A percentile compares a stretch with the other conserved stretches of the same genome.
Conservation (phyloP, 108 stramenopile species). For the Skeletonema potamos region DNA sequence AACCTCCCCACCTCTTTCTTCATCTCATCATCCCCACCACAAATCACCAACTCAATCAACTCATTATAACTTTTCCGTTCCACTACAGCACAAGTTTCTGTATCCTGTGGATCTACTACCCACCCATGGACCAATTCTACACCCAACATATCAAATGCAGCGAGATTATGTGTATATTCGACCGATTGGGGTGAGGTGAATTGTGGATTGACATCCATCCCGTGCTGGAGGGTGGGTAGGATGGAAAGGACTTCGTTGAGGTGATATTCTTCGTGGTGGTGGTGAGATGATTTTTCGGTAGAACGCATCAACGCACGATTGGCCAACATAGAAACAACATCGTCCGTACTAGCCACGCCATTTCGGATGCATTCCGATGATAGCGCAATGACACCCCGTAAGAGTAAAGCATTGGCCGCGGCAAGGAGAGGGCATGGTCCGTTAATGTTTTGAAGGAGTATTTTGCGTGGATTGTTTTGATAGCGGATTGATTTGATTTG, state of each 20-base stretch:
- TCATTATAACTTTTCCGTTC: constrained; percentile 89
- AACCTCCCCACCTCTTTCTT: constrained; percentile 20
- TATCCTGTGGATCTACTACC: constrained; percentile 84
- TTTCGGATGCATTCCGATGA: constrained; percentile 55
- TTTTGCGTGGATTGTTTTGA: constrained; percentile 29
- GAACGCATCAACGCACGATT: constrained; percentile 48
- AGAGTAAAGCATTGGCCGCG: constrained; percentile 89
- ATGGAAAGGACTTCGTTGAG: constrained; percentile 80
- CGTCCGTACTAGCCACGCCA: constrained; percentile 69
- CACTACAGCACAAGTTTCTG: constrained; percentile 45
- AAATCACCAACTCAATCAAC: constrained; percentile 84
- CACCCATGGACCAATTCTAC: constrained; percentile 97
- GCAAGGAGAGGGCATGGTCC: constrained; percentile 97
- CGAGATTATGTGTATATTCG: constrained; percentile 89
- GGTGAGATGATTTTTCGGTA: neutral
- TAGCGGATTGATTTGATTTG: constrained; percentile 33
- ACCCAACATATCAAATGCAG: constrained; percentile 88
- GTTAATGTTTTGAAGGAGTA: constrained; percentile 87
- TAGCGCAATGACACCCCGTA: constrained; percentile 70
- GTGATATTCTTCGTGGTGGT: constrained; percentile 52
- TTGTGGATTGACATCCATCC: constrained; percentile 97
- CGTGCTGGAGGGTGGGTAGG: constrained; percentile 87
- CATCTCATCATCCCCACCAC: constrained; percentile 68
- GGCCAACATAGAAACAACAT: constrained; percentile 75
- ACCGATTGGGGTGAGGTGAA: constrained; percentile 63